Evolutionary conservation across 2,329 filamentous ascomycete species (phyloP), one percentile per base, ranked within the genome.

Genomic region (Xylaria sp.): DNA sequence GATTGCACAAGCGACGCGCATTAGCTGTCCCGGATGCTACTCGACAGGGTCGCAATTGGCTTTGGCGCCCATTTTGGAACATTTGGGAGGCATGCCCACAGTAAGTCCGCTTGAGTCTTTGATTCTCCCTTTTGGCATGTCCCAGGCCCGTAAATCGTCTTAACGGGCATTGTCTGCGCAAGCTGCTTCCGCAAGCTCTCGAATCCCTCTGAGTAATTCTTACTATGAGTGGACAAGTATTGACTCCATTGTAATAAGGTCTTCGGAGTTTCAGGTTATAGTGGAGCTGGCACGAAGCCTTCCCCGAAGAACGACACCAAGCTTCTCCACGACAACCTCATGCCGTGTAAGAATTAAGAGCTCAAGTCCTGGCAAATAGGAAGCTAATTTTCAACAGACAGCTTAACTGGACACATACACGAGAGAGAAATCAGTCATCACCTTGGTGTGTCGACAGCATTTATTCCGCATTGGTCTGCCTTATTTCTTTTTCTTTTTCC

Each of bases 1-100:
- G 73, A 94, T 98, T 74, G 89, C 91, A 28, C 87, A 90, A 72
- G 89, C 95, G 6, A 94, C 87, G 18, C 90, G 93, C 64, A 97
- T 99, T 78, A 86, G 92, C 71, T 97, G 97, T 82, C 96, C 96
- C 4, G 96, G 96, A 59, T 98, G 96, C 82, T 98, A 97, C 78
- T 93, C 96, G 4, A 98, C 96, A 4, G 96, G 91, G 23, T 93
- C 95, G 12, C 94, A 98, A 82, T 85, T 98, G 50, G 93, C 91
- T 65, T 94, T 98, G 74, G 88, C 94, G 13, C 94, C 94, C 46
- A 83, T 97, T 9, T 85, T 97, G 0, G 89, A 90, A 57, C 77
- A 93, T 80, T 85, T 98, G 12, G 91, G 89, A 36, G 93, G 91
- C 25, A 86, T 91, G 76, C 94, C 95, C 8, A 92, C 90, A 23